Evolutionary conservation across 345 rosid genomes (phyloP), one percentile per base, ranked within the genome.

Genomic region (Hibiscus mutabilis): DNA sequence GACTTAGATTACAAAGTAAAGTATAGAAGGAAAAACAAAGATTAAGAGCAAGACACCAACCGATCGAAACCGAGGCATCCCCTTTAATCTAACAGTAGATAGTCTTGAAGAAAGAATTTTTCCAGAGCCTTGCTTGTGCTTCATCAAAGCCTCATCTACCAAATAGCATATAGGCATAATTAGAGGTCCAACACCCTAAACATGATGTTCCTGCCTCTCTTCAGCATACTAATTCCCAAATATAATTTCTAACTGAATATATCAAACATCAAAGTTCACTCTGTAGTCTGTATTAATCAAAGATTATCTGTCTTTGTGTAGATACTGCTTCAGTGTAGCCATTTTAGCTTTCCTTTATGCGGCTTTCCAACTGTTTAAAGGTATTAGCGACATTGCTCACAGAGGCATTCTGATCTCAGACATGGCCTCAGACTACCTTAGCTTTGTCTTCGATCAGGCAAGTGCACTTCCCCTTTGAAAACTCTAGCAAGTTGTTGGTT

Each of bases 361-460:
- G 18, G 85, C 78, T 76, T 83, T 87, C 68, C 96, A 91, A 77
- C 87, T 90, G 68, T 80, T 82, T 71, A 89, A 91, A 85, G 96
- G 89, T 27, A 71, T 85, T 27, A 87, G 88, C 46, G 98, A 87
- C 55, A 78, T 85, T 61, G 79, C 87, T 55, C 82, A 85, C 72
- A 82, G 81, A 79, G 96, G 96, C 63, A 68, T 89, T 75, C 68
- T 86, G 46, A 83, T 91, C 67, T 78, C 97, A 57, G 93, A 89
- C 74, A 76, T 33, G 80, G 70, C 82, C 65, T 91, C 91, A 0
- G 93, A 93, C 71, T 84, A 85, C 76, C 52, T 72, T 19, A 87
- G 86, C 83, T 90, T 93, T 83, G 73, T 82, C 21, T 81, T 89
- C 35, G 97, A 90, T 75, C 93, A 89, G 86, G 96, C 84, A 78